These are phyloP conservation scores for Nigrograna mackinnonii DNA, from an alignment of 2,329 filamentous ascomycete genomes.

Conservation along the genomic window DNA sequence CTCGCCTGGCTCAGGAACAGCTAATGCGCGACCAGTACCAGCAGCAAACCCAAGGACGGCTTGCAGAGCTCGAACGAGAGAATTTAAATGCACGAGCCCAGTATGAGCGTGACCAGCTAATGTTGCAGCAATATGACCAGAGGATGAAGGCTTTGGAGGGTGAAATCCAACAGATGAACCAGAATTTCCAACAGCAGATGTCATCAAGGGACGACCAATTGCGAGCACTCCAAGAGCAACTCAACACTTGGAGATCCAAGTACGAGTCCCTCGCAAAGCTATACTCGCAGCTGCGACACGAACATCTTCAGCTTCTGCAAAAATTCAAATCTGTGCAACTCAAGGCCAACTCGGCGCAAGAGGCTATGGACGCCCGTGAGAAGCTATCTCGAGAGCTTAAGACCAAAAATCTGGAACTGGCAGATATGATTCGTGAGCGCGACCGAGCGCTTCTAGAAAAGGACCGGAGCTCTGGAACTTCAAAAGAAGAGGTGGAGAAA, in stretches of 20 bases:
- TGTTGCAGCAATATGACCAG: constrained; percentile 94
- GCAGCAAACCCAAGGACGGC: constrained; percentile 91
- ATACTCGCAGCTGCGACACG: constrained; percentile 92
- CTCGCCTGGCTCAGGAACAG: constrained; percentile 87
- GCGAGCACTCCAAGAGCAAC: constrained; percentile 87
- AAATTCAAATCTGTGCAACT: constrained; percentile 96
- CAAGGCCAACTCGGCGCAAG: constrained; percentile 94
- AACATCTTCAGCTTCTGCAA: constrained; percentile 91
- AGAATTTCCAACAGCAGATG: constrained; percentile 82
- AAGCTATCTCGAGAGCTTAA: constrained; percentile 97
- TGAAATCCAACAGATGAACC: constrained; percentile 80
- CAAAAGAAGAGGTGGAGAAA: constrained; percentile 93
- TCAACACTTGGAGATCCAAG: constrained; percentile 96
- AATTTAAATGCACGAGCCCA: constrained; percentile 93
- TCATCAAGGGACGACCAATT: constrained; percentile 94
- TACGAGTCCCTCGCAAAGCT: constrained; percentile 96
- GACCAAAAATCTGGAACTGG: constrained; percentile 98
- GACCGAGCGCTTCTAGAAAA: constrained; percentile 93
- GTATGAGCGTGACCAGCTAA: constrained; percentile 95
- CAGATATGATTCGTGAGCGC: constrained; percentile 97
- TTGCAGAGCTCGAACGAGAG: constrained; percentile 93
- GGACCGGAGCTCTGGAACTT: constrained; percentile 81
- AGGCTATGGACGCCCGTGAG: constrained; percentile 92
- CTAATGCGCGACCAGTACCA: constrained; percentile 85
- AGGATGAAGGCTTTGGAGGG: constrained; percentile 90